Percentiles rank a stretch among this genome's conserved stretches.
Conservation (phyloP, 495 filamentous ascomycete genomes). For the Xanthoparmelia taractica region DNA sequence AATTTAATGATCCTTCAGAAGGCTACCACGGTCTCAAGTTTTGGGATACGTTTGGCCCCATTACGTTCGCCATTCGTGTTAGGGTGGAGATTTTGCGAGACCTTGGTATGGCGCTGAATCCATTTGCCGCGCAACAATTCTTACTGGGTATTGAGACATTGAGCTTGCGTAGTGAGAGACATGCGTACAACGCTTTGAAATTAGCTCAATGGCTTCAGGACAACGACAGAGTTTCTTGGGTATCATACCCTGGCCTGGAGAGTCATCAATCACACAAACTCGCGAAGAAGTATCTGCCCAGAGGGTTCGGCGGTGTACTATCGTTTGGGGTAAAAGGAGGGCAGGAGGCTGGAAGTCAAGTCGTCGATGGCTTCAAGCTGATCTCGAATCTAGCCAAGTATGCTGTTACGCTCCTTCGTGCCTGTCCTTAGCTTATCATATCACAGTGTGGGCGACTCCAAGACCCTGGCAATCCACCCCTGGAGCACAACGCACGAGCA, state of each 20-base stretch:
- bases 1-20: constrained; percentile 83
- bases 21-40: constrained; percentile 97
- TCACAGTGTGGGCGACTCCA: constrained; percentile 56
- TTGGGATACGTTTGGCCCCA: constrained; percentile 87
- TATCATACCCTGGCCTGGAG: constrained; percentile 85
- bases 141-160: constrained; percentile 87
- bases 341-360: constrained; percentile 66
- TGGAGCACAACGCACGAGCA: constrained; percentile 97
- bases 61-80: constrained; percentile 75
- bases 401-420: constrained; percentile 18
- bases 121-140: constrained; percentile 93
- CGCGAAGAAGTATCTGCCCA: constrained; percentile 83
- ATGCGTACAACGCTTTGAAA: constrained; percentile 75
- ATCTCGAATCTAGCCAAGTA: constrained; percentile 88
- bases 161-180: constrained; percentile 75
- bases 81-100: constrained; percentile 87
- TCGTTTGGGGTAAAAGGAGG: constrained; percentile 92
- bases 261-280: constrained; percentile 69
- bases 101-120: constrained; percentile 75
- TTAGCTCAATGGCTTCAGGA: constrained; percentile 79
- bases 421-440: not conserved
- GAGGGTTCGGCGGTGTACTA: constrained; percentile 87
- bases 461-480: constrained; percentile 93
- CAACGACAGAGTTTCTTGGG: constrained; percentile 82
- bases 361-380: constrained; percentile 92